Evolutionary conservation across 2,329 filamentous ascomycete species (phyloP).

Genomic region (Pseudopyricularia javanii): DNA sequence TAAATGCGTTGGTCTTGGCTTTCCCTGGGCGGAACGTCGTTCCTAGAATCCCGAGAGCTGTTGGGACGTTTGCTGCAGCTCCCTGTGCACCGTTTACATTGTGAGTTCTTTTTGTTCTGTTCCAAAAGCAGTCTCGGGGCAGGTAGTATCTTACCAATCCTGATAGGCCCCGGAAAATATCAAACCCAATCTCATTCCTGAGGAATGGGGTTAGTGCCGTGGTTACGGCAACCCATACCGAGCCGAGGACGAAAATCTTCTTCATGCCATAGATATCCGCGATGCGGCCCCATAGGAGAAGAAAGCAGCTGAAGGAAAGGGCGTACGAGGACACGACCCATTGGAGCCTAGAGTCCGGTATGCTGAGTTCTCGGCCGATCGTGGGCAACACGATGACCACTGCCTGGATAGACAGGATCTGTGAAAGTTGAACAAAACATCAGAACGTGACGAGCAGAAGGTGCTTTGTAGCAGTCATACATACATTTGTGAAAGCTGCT

Average conservation of each 20-base stretch:
- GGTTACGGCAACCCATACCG: slow-evolving; percentile 47
- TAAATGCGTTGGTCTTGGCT: slow-evolving; percentile 61
- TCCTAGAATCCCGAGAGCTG: slow-evolving; percentile 58
- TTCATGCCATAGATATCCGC: slow-evolving; percentile 57
- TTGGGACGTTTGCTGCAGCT: slow-evolving; percentile 57
- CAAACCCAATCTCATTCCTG: slow-evolving; percentile 54
- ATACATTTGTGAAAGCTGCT: slow-evolving; percentile 43
- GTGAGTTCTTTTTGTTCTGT: not conserved
- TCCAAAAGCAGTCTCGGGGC: not conserved
- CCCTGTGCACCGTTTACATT: slow-evolving; percentile 23
- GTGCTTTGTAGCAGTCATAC: too few species aligned
- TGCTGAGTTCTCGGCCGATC: slow-evolving; percentile 42
- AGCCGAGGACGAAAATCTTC: slow-evolving; percentile 51
- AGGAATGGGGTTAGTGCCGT: slow-evolving; percentile 51
- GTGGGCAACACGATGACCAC: slow-evolving; percentile 51
- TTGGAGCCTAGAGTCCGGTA: slow-evolving; percentile 47
- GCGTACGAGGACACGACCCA: slow-evolving; percentile 58
- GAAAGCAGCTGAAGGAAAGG: slow-evolving; percentile 54
- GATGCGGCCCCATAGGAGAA: slow-evolving; percentile 55
- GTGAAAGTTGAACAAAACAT: not conserved
- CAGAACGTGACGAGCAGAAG: not conserved
- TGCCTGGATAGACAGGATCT: slow-evolving; percentile 37
- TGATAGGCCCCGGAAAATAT: slow-evolving; percentile 53
- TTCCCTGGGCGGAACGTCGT: slow-evolving; percentile 55
- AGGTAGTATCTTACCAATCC: slow-evolving; percentile 32